A percentile compares a stretch with the other conserved stretches of the same genome.
phyloP scores from a whole-genome alignment of 495 filamentous ascomycete species.

The Cenococcum geophilum region DNA sequence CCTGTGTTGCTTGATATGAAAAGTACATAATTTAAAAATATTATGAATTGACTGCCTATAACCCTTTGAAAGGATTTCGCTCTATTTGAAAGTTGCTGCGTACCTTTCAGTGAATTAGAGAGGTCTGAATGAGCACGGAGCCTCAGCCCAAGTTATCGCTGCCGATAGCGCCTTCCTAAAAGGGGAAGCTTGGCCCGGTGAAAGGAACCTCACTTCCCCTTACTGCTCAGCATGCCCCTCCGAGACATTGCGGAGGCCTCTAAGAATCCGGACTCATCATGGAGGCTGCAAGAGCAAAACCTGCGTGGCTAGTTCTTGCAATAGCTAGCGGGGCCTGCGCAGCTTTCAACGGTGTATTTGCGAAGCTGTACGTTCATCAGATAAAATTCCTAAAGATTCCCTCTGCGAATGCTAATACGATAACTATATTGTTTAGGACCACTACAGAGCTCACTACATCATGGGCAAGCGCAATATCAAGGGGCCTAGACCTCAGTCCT shows the following conservation, averaged over 20 bases:
- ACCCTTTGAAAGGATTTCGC: too few relatives aligned
- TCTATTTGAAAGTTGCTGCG: too few relatives aligned
- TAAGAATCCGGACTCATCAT: neutral
- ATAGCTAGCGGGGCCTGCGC: slow-evolving; percentile 83
- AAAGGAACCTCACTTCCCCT: neutral
- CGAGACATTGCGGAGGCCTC: neutral
- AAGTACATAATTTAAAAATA: too few relatives aligned
- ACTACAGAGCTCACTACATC: slow-evolving; percentile 75
- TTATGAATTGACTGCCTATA: too few relatives aligned
- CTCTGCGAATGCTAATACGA: slow-evolving; percentile 9
- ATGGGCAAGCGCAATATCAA: slow-evolving; percentile 59
- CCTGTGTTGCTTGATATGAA: too few relatives aligned
- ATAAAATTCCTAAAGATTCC: slow-evolving; percentile 3
- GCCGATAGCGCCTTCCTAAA: too few relatives aligned
- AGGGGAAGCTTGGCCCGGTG: neutral
- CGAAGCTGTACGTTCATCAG: slow-evolving; percentile 66
- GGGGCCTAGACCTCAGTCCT: slow-evolving; percentile 51
- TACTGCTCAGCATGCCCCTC: neutral
- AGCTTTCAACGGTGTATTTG: slow-evolving; percentile 91
- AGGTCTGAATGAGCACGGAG: too few relatives aligned
- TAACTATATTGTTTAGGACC: slow-evolving; percentile 49
- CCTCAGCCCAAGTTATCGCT: too few relatives aligned
- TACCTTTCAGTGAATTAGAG: too few relatives aligned
- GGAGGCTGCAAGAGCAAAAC: slow-evolving; percentile 10
- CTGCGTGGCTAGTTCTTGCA: slow-evolving; percentile 71